Percentiles rank a stretch among this genome's conserved stretches.
phyloP scores from a whole-genome alignment of 352 stramenopile species.

The Pythium apleroticum region DNA sequence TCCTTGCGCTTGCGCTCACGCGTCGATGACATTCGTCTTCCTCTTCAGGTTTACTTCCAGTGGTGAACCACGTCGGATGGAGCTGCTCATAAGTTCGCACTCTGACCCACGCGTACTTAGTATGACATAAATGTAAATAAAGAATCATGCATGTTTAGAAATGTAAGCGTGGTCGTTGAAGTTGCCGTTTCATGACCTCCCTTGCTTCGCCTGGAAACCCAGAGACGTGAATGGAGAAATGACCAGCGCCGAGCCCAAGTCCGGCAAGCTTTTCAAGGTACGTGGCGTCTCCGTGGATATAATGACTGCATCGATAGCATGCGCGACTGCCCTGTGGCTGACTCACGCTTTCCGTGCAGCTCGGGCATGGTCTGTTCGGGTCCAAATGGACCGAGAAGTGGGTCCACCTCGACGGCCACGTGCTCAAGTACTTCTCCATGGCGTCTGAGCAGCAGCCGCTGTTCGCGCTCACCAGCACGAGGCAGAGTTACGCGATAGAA shows the following conservation, averaged over 20 bases:
- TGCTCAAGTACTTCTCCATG: constrained; percentile 80
- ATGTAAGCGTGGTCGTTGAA: not conserved
- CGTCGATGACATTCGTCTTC: not conserved
- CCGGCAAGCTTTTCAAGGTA: constrained; percentile 67
- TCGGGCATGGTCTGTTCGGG: constrained; percentile 55
- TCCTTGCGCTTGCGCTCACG: constrained; percentile 23
- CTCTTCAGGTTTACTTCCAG: not conserved
- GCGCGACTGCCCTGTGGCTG: not conserved
- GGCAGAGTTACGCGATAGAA: constrained; percentile 45
- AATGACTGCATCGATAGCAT: not conserved
- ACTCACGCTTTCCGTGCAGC: constrained; percentile 27
- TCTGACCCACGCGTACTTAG: constrained; percentile 11
- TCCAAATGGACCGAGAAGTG: constrained; percentile 82
- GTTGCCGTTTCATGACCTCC: constrained; percentile 3
- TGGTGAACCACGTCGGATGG: not conserved
- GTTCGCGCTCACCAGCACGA: constrained; percentile 58
- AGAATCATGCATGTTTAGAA: not conserved
- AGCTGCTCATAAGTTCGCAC: constrained; percentile 21
- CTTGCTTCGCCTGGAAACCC: not conserved
- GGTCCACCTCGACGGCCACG: constrained; percentile 67
- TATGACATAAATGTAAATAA: not conserved
- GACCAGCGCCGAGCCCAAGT: constrained; percentile 53
- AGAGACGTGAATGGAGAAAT: not conserved
- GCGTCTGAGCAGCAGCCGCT: constrained; percentile 50
- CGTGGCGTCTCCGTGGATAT: not conserved